A percentile compares a stretch with the other conserved stretches of the same genome.
Evolutionary conservation across 208 protist species (phyloP).

Genomic region (Acanthamoeba sp.): DNA sequence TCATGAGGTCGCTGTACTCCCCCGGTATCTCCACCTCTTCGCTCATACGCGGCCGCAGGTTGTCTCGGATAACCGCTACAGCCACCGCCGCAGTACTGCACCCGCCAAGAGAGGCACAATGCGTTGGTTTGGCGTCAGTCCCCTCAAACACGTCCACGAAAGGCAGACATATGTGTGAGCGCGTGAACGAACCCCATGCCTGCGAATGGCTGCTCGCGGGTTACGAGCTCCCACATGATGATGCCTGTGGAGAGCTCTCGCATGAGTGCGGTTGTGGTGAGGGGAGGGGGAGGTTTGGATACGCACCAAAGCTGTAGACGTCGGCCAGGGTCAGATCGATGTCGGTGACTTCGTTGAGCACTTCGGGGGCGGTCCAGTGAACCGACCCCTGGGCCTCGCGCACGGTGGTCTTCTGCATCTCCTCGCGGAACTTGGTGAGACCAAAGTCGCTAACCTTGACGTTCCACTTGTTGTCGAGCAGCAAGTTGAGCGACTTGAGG

Average conservation of each 20-base stretch:
- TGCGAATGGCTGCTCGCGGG: conserved; percentile 9
- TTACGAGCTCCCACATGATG: conserved; percentile 65
- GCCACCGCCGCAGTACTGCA: conserved; percentile 59
- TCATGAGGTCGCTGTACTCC: conserved; percentile 16
- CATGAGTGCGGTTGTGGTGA: not conserved
- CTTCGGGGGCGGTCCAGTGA: conserved; percentile 26
- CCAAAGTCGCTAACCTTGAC: conserved; percentile 30
- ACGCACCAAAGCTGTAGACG: not conserved
- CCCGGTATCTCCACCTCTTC: not conserved
- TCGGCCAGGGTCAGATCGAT: not conserved
- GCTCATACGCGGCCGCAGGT: conserved; percentile 27
- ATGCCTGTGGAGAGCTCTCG: conserved; percentile 31
- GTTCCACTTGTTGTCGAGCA: conserved; percentile 25
- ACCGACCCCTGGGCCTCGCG: not conserved
- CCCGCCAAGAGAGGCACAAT: too few relatives aligned
- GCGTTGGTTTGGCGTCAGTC: too few relatives aligned
- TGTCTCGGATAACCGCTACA: conserved; percentile 52
- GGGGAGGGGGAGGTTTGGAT: conserved; percentile 4
- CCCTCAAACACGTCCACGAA: too few relatives aligned
- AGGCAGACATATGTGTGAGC: not conserved
- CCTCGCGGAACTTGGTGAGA: not conserved
- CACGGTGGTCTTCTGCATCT: not conserved
- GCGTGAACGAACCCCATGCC: not conserved
- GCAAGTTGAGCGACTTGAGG: conserved; percentile 15
- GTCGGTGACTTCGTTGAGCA: not conserved